Conservation (phyloP, 345 rosid genomes). For the Eucalyptus tenuipes region DNA sequence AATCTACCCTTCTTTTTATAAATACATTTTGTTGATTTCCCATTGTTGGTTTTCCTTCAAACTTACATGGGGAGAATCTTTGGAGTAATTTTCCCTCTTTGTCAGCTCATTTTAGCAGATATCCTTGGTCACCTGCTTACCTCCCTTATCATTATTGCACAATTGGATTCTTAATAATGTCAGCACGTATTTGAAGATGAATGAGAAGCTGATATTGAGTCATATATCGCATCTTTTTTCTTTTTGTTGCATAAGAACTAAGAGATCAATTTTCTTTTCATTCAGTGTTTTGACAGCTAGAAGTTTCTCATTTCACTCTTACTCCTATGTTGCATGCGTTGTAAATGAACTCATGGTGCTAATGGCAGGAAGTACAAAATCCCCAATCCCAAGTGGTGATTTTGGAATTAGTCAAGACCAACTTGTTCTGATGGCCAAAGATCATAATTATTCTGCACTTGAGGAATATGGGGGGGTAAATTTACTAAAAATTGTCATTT, state of each 20-base stretch:
- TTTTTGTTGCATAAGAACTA: background rate
- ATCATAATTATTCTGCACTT: slow-evolving; percentile 47
- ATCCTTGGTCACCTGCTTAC: background rate
- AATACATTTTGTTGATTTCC: background rate
- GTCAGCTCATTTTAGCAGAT: background rate
- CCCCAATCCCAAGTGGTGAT: slow-evolving; percentile 30
- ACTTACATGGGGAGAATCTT: background rate
- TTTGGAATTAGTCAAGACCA: slow-evolving; percentile 64
- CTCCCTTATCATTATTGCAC: background rate
- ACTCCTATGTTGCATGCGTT: background rate
- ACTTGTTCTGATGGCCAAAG: slow-evolving; percentile 64
- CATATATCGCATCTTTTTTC: background rate
- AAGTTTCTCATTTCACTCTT: background rate
- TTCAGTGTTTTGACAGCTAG: background rate
- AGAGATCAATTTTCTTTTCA: background rate
- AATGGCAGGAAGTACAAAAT: slow-evolving; percentile 19
- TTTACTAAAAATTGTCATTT: background rate
- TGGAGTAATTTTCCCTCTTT: background rate
- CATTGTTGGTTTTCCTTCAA: background rate
- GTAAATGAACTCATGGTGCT: background rate
- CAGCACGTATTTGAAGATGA: background rate
- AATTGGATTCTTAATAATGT: background rate
- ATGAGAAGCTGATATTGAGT: background rate
- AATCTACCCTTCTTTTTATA: background rate
- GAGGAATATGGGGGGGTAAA: slow-evolving; percentile 70